These are phyloP conservation scores for Rubus parviflorus DNA, from an alignment of 306 rosid species.

Conservation along the genomic window DNA sequence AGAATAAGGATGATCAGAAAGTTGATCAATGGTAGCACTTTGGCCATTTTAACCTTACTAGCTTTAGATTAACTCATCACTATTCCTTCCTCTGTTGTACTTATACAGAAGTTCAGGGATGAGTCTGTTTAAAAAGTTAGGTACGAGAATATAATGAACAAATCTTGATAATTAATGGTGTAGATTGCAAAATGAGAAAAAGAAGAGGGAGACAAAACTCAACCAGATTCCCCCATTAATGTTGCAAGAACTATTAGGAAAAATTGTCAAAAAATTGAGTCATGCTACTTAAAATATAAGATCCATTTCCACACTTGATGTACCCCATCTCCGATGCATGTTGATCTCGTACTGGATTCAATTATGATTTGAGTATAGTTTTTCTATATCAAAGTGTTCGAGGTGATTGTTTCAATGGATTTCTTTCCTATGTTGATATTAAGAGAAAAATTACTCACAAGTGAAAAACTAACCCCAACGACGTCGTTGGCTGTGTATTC, in stretches of 20 bases:
- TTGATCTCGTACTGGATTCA: no score
- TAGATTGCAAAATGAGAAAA: not conserved
- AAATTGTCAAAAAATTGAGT: no score
- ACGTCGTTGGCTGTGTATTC: not conserved
- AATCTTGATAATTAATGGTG: not conserved
- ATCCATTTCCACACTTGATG: no score
- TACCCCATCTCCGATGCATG: no score
- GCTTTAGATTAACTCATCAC: not conserved
- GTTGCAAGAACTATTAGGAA: not conserved
- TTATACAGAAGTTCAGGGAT: not conserved
- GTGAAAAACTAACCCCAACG: not conserved
- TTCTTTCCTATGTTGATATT: no score
- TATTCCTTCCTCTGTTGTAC: not conserved
- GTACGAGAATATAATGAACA: not conserved
- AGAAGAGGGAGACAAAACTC: not conserved
- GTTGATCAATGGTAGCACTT: not conserved
- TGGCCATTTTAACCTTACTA: not conserved
- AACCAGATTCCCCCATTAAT: not conserved
- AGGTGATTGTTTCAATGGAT: no score
- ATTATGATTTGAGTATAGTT: no score
- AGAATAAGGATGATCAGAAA: not conserved
- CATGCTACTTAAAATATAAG: no score
- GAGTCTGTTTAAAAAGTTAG: not conserved
- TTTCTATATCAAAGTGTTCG: no score
- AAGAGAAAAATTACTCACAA: no score